Percentiles rank a stretch among this genome's conserved stretches.
These are phyloP conservation scores for Panellus pusillus DNA, from an alignment of 768 basidiomycete genomes.

Conservation along the genomic window DNA sequence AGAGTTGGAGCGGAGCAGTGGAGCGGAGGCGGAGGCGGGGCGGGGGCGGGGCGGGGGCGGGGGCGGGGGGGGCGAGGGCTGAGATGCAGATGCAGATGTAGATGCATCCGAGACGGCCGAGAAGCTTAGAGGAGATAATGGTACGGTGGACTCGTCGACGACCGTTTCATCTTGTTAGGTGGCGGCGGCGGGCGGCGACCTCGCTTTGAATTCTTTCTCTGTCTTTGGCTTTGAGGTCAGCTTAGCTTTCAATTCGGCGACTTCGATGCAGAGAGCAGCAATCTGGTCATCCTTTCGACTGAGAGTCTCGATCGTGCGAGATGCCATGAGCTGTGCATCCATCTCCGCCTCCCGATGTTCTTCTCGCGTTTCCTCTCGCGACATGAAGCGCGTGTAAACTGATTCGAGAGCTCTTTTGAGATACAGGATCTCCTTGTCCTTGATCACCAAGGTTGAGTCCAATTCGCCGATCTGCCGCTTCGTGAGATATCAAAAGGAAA, in stretches of 20 bases:
- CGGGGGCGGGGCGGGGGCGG: constrained; percentile 29
- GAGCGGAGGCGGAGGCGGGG: no score
- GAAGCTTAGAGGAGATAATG: neutral
- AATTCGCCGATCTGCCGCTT: constrained; percentile 51
- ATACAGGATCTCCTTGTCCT: constrained; percentile 73
- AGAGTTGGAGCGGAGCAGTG: constrained; percentile 16
- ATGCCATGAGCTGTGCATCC: constrained; percentile 69
- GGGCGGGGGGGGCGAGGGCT: constrained; percentile 25
- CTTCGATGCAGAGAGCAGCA: constrained; percentile 45
- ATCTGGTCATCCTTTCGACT: constrained; percentile 66
- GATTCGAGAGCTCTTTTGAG: constrained; percentile 87
- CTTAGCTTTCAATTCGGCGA: constrained; percentile 51
- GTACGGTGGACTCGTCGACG: constrained; percentile 16
- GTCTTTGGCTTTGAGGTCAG: constrained; percentile 53
- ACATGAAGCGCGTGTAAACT: constrained; percentile 77
- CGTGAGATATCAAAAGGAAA: neutral
- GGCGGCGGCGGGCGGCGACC: constrained; percentile 29
- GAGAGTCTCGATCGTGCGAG: constrained; percentile 59
- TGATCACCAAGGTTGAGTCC: constrained; percentile 45
- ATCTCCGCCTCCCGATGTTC: constrained; percentile 48
- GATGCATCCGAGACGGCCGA: constrained; percentile 14
- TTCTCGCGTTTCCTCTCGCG: constrained; percentile 52
- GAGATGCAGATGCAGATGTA: constrained; percentile 9
- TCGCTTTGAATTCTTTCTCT: constrained; percentile 72
- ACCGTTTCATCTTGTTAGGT: constrained; percentile 35